Evolutionary conservation across 805 yeast genomes (phyloP), one percentile per base, ranked within the genome.

Genomic region (Candida insectorum): DNA sequence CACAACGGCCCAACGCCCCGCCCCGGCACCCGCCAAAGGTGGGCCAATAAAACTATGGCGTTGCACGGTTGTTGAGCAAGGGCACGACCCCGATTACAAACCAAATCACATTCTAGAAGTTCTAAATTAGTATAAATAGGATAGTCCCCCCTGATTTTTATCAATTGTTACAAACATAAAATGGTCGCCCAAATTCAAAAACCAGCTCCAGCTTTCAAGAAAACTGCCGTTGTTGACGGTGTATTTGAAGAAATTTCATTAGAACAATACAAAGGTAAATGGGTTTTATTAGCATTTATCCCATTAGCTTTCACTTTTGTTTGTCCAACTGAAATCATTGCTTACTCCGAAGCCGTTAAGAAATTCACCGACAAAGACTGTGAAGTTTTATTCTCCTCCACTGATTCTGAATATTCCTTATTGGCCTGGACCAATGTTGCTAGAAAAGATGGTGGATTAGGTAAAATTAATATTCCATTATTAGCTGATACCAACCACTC

Each of bases 291-390:
- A 58, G 97, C 94, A 45, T 93, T 93, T 75, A 83, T 93, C 65
- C 99, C 98, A 68, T 74, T 91, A 78, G 98, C 98, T 33, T 93
- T 93, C 89, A 93, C 99, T 42, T 93, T 93, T 54, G 97, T 93
- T 46, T 93, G 98, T 74, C 98, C 99, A 68, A 93, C 98, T 51
- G 97, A 93, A 77, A 89, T 93, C 75, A 81, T 93, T 69, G 97
- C 97, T 52, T 93, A 88, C 83, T 85, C 96, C 45, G 96, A 91
- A 54, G 96, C 97, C 52, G 85, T 79, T 54, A 79, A 81, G 75
- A 81, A 82, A 76, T 93, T 93, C 71, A 65, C 83, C 53, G 94
- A 77, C 50, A 82, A 86, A 62, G 91, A 81, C 57, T 79, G 87
- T 50, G 85, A 87, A 73, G 81, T 93, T 33, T 78, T 93, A 59